Conservation (phyloP, 257 asterid species). For the Thymus mandschuricus region DNA sequence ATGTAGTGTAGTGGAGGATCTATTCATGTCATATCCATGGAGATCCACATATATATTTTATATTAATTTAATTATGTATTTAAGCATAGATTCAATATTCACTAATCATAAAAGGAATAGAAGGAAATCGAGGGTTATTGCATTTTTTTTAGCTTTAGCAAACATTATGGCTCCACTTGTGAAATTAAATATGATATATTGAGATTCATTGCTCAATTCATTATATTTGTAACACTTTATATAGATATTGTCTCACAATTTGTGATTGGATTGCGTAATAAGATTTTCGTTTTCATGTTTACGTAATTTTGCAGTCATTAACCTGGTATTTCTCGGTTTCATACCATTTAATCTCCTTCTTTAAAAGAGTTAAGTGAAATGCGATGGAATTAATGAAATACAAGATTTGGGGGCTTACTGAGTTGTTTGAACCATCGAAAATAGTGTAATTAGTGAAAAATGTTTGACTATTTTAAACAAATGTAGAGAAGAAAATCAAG, state of each 20-base stretch:
- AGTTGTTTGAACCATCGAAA: too few relatives aligned
- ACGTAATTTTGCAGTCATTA: background rate
- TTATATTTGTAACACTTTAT: conserved; percentile 5
- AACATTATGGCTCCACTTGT: conserved; percentile 16
- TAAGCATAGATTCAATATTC: conserved; percentile 17
- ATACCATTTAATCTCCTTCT: too few relatives aligned
- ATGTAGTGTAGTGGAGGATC: conserved; percentile 41
- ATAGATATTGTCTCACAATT: conserved; percentile 16
- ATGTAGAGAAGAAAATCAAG: too few relatives aligned
- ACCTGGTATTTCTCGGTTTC: too few relatives aligned
- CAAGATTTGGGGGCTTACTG: too few relatives aligned
- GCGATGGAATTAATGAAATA: too few relatives aligned
- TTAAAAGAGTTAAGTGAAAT: too few relatives aligned
- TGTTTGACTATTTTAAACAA: too few relatives aligned
- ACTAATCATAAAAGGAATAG: conserved; percentile 4
- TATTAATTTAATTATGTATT: conserved; percentile 9
- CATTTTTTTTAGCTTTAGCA: background rate
- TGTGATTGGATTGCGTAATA: background rate
- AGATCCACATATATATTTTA: conserved; percentile 30
- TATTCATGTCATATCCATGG: conserved; percentile 41
- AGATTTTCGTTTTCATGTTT: background rate
- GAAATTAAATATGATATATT: background rate
- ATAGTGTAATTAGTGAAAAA: too few relatives aligned
- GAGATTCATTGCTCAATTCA: conserved; percentile 10
- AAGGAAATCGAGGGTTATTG: background rate